A percentile compares a stretch with the other conserved stretches of the same genome.
Conservation (phyloP, 768 basidiomycete genomes). For the Suillus discolor region DNA sequence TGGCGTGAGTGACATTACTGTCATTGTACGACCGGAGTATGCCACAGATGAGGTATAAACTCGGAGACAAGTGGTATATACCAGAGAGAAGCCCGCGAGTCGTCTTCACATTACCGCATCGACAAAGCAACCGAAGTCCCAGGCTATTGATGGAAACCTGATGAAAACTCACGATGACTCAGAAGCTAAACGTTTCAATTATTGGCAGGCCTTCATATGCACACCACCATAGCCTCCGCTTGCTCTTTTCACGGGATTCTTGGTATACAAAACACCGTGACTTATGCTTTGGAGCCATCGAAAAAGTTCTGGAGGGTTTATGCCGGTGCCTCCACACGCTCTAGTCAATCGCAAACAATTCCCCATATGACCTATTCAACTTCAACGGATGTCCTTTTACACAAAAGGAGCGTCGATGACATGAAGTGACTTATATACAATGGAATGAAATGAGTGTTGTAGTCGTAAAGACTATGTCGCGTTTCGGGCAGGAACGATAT, state of each 20-base stretch:
- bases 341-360: too few species aligned
- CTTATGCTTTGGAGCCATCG: too few species aligned
- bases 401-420: neutral
- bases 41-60: neutral
- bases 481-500: neutral
- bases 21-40: neutral
- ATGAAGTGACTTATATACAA: neutral
- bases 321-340: too few species aligned
- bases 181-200: neutral
- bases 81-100: neutral
- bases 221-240: too few species aligned
- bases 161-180: neutral
- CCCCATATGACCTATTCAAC: too few species aligned
- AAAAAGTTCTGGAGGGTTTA: too few species aligned
- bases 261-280: too few species aligned
- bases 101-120: neutral
- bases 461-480: neutral
- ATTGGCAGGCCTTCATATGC: neutral
- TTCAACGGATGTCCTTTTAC: too few species aligned
- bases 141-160: neutral
- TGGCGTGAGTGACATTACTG: slow-evolving; percentile 16
- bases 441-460: neutral
- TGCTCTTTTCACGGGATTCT: too few species aligned
- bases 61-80: neutral
- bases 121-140: neutral